Conservation (phyloP, 164 flowering plant species). For the Stephania cephalantha region DNA sequence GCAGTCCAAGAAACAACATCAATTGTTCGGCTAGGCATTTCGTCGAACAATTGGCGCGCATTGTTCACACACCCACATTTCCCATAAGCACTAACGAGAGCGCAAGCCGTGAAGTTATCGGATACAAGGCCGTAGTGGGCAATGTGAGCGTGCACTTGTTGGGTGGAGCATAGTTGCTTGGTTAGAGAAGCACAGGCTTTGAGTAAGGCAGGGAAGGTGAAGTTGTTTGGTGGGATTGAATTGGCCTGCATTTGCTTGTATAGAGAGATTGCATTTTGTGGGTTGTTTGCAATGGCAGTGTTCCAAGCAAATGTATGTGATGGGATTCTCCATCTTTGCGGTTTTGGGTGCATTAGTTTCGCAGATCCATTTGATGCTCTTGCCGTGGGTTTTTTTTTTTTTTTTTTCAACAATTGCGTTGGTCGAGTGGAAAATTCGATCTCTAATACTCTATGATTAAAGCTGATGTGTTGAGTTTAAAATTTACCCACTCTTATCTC, state of each 20-base stretch:
- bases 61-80: conserved; percentile 8
- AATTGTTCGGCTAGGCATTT: conserved; percentile 15
- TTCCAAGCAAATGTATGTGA: conserved; percentile 20
- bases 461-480: too few species aligned
- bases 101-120: conserved; percentile 15
- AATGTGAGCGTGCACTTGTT: conserved; percentile 20
- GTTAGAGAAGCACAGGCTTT: conserved; percentile 19
- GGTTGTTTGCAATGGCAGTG: conserved; percentile 14
- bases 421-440: too few species aligned
- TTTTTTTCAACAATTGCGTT: too few species aligned
- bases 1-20: conserved; percentile 27
- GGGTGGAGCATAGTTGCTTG: background rate
- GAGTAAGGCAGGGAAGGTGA: conserved; percentile 27
- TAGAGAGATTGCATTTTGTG: conserved; percentile 18
- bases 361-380: background rate
- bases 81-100: conserved; percentile 21
- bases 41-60: conserved; percentile 21
- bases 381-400: background rate
- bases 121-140: conserved; percentile 14
- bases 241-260: conserved; percentile 22
- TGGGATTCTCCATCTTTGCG: background rate
- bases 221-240: conserved; percentile 20
- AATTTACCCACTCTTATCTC: too few species aligned
- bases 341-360: background rate
- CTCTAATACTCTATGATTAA: too few species aligned